Conservation (phyloP, 1,139 yeast genomes). For the Yamadazyma conglobata region DNA sequence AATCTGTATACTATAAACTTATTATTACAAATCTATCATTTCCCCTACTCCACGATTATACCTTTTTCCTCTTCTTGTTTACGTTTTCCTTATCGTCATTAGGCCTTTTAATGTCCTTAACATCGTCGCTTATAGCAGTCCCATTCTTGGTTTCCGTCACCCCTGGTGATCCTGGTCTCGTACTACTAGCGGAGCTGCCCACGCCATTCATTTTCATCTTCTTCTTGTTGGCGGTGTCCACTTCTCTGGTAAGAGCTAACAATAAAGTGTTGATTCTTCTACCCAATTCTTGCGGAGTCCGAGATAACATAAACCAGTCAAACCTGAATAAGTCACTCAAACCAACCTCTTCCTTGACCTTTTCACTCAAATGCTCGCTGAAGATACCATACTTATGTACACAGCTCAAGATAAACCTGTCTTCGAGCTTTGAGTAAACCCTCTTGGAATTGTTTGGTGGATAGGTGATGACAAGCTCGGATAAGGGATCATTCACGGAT, state of each 20-base stretch:
- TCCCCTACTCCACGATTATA: not conserved
- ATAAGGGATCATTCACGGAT: conserved; percentile 64
- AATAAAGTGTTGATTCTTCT: conserved; percentile 79
- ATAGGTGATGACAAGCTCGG: conserved; percentile 70
- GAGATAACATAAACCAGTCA: conserved; percentile 84
- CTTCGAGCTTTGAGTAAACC: conserved; percentile 81
- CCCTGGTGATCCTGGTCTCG: conserved; percentile 35
- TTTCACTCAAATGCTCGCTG: conserved; percentile 67
- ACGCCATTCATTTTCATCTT: conserved; percentile 23
- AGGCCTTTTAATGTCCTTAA: conserved; percentile 1
- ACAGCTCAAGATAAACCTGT: conserved; percentile 70
- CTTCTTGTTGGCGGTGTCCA: conserved; percentile 47
- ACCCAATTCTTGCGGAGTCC: conserved; percentile 81
- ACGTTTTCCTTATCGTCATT: conserved; percentile 2
- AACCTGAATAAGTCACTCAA: conserved; percentile 74
- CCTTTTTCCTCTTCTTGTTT: conserved; percentile 4
- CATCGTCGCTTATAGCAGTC: not conserved
- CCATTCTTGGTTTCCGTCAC: conserved; percentile 15
- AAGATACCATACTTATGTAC: conserved; percentile 77
- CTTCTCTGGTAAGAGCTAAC: conserved; percentile 74
- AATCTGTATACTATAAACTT: too few relatives aligned
- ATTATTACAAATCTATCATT: too few relatives aligned
- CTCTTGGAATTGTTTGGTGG: conserved; percentile 93
- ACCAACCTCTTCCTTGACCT: conserved; percentile 71
- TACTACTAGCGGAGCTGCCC: conserved; percentile 23